Conservation (phyloP, 2,329 filamentous ascomycete species). For the Colletotrichum orbiculare region DNA sequence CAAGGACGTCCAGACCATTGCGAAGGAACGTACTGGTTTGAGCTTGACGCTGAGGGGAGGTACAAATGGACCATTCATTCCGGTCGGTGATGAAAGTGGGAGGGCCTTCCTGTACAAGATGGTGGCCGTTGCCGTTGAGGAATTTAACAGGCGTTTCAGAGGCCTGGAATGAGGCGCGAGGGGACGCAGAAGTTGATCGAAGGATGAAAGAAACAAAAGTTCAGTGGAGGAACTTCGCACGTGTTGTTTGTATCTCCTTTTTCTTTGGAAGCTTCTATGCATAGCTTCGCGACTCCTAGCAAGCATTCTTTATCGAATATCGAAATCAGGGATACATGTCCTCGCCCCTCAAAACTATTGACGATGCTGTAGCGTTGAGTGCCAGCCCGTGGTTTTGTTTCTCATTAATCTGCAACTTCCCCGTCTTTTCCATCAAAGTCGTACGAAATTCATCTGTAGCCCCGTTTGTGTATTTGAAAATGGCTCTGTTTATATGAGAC, state of each 20-base stretch:
- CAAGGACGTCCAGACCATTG: slow-evolving; percentile 96
- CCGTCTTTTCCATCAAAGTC: too few species aligned
- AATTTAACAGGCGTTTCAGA: slow-evolving; percentile 73
- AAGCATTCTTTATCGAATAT: slow-evolving; percentile 13
- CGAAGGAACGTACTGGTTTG: slow-evolving; percentile 94
- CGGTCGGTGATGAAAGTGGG: slow-evolving; percentile 86
- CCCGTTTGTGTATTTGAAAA: too few species aligned
- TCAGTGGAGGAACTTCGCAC: background rate
- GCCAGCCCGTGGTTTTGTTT: too few species aligned
- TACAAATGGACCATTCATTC: slow-evolving; percentile 93
- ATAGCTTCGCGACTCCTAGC: slow-evolving; percentile 25
- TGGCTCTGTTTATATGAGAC: too few species aligned
- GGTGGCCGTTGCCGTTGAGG: slow-evolving; percentile 73
- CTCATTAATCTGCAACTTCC: too few species aligned
- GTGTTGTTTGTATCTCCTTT: background rate
- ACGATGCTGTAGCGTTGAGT: too few species aligned
- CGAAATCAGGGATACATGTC: too few species aligned
- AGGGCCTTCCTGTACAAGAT: slow-evolving; percentile 72
- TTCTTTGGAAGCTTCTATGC: slow-evolving; percentile 6
- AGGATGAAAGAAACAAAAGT: background rate
- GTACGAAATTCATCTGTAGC: too few species aligned
- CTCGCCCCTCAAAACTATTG: too few species aligned
- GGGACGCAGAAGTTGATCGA: background rate
- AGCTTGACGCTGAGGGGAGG: slow-evolving; percentile 89
- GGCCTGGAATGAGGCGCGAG: slow-evolving; percentile 47